Conservation (phyloP, 495 filamentous ascomycete genomes). For the Lepraria neglecta region DNA sequence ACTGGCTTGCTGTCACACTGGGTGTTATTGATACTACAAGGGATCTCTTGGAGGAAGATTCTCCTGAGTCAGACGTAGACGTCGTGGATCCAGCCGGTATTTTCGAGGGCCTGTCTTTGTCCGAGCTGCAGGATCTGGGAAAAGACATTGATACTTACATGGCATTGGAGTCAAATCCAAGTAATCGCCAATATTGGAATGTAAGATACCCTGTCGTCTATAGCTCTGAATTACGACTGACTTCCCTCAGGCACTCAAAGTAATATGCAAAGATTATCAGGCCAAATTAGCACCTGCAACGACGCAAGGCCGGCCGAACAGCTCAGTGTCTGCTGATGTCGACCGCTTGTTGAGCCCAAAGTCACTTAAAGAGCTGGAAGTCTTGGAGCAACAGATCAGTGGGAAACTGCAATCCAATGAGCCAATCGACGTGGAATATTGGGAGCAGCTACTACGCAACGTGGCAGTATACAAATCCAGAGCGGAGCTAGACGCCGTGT, state of each 20-base stretch:
- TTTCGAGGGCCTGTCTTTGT: conserved; percentile 65
- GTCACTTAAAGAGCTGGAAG: conserved; percentile 75
- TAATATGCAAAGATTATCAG: conserved; percentile 74
- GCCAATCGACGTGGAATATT: conserved; percentile 93
- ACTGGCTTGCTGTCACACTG: conserved; percentile 89
- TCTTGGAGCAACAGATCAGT: conserved; percentile 76
- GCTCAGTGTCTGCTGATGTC: conserved; percentile 78
- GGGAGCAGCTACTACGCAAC: conserved; percentile 84
- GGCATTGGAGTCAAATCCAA: conserved; percentile 66
- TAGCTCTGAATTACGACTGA: conserved; percentile 27
- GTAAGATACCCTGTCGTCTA: conserved; percentile 34
- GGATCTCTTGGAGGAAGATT: conserved; percentile 73
- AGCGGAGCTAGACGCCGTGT: conserved; percentile 75
- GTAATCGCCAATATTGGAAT: conserved; percentile 84
- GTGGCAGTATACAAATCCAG: conserved; percentile 86
- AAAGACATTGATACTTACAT: conserved; percentile 84
- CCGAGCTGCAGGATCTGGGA: conserved; percentile 69
- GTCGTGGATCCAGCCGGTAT: conserved; percentile 77
- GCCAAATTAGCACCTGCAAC: conserved; percentile 55
- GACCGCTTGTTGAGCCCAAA: conserved; percentile 83
- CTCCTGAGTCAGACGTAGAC: conserved; percentile 66
- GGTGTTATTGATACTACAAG: conserved; percentile 80
- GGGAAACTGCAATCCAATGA: conserved; percentile 80
- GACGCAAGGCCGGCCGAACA: conserved; percentile 64
- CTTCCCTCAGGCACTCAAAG: conserved; percentile 59